Percentiles rank a stretch among this genome's conserved stretches.
Evolutionary conservation across 192 early-diverging fungal genomes (phyloP).

Genomic region (Ambispora gerdemannii): DNA sequence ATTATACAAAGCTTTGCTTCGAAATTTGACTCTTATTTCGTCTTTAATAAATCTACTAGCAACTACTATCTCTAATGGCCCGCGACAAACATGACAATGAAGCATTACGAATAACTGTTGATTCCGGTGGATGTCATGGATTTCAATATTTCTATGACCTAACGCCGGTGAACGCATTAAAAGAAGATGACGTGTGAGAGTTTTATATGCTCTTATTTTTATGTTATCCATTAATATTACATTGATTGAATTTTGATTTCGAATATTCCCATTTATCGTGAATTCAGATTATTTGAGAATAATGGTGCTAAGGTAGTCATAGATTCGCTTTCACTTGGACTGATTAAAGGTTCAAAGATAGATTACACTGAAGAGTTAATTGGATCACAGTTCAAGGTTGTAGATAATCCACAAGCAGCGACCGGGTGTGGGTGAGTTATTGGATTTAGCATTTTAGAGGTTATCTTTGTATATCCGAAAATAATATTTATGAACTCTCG

Average conservation of each 20-base stretch:
- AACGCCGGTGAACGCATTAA: slow-evolving; percentile 48
- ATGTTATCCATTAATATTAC: not conserved
- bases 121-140: slow-evolving; percentile 85
- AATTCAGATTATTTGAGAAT: slow-evolving; percentile 61
- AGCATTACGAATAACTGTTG: slow-evolving; percentile 68
- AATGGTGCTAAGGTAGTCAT: slow-evolving; percentile 69
- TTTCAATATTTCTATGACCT: slow-evolving; percentile 82
- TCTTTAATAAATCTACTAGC: slow-evolving; percentile 35
- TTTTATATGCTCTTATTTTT: not conserved
- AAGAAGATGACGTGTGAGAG: slow-evolving; percentile 67
- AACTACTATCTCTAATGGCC: slow-evolving; percentile 47
- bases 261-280: too few relatives aligned
- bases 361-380: slow-evolving; percentile 80
- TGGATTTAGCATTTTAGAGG: not conserved
- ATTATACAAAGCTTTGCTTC: not conserved
- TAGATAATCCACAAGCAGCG: slow-evolving; percentile 71
- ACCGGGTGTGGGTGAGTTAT: slow-evolving; percentile 67
- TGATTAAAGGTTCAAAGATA: slow-evolving; percentile 71
- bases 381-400: slow-evolving; percentile 72
- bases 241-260: too few relatives aligned
- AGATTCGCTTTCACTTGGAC: slow-evolving; percentile 68
- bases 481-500: not conserved
- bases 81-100: slow-evolving; percentile 48
- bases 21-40: not conserved
- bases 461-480: not conserved